Evolutionary conservation across 225 moss, liverwort and hornwort species (phyloP), one percentile per base, ranked within the genome.

Genomic region (Sphagnum contortum): DNA sequence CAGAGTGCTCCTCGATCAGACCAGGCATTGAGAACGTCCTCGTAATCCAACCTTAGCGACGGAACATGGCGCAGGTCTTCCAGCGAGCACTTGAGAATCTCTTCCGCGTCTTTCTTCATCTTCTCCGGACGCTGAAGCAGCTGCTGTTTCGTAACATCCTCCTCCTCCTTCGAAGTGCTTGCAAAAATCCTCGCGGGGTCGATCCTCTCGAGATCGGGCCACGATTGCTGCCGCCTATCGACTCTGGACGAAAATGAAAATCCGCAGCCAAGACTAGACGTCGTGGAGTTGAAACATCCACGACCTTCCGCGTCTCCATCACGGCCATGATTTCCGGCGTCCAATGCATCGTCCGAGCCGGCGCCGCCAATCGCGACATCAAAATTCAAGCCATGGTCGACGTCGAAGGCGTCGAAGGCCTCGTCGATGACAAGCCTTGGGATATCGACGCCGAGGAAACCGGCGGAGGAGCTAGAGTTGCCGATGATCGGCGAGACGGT

Each of bases 1-100:
- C 85, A 86, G 2, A 79, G 79, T 59, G 70, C 82, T 14, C 72
- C 77, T 12, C 74, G 59, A 0, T 67, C 68, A 8, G 85, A 82
- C 85, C 85, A 86, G 29, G 74, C 74, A 2, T 59, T 70, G 9
- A 79, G 62, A 3, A 82, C 70, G 7, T 71, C 82, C 47, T 58
- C 66, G 48, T 79, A 61, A 68, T 86, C 69, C 9, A 86, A 70
- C 45, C 65, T 70, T 7, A 86, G 72, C 3, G 74, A 60, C 2
- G 79, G 85, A 44, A 72, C 59, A 51, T 58, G 64, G 45, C 62
- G 59, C 3, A 4, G 67, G 29, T 68, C 76, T 3, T 70, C 81
- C 4, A 55, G 72, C 3, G 82, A 78, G 54, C 76, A 79, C 56
- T 62, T 63, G 53, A 86, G 44, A 72, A 86, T 82, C 63, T 74